phyloP scores from a whole-genome alignment of 1,139 yeast species.

The Hansenula sp. region DNA sequence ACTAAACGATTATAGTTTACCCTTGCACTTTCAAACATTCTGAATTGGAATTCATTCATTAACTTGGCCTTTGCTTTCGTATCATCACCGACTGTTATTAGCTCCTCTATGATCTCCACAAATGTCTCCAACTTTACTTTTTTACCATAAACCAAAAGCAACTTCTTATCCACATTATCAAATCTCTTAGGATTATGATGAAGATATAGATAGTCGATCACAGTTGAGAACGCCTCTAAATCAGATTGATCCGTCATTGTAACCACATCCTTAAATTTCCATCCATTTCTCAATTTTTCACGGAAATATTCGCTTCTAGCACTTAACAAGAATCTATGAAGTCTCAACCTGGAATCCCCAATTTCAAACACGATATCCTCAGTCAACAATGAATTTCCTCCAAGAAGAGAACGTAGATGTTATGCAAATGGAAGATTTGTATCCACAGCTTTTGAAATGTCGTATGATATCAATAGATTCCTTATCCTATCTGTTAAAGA shows the following conservation, averaged over 20 bases:
- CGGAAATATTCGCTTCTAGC: slow-evolving; percentile 31
- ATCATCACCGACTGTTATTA: slow-evolving; percentile 21
- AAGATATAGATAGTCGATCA: slow-evolving; percentile 53
- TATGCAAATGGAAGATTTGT: slow-evolving; percentile 71
- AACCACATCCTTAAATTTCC: slow-evolving; percentile 18
- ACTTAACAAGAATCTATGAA: slow-evolving; percentile 37
- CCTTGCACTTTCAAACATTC: slow-evolving; percentile 45
- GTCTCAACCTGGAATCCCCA: slow-evolving; percentile 5
- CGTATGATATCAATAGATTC: slow-evolving; percentile 53
- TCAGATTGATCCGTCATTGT: slow-evolving; percentile 19
- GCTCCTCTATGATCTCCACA: slow-evolving; percentile 28
- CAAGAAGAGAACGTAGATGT: slow-evolving; percentile 47
- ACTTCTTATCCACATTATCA: slow-evolving; percentile 25
- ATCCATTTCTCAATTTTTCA: slow-evolving; percentile 16
- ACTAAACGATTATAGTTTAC: slow-evolving; percentile 41
- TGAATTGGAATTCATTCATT: slow-evolving; percentile 41
- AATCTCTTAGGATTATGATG: slow-evolving; percentile 34
- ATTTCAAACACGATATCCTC: slow-evolving; percentile 9
- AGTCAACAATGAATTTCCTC: slow-evolving; percentile 22
- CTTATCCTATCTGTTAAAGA: slow-evolving; percentile 68
- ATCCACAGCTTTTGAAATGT: slow-evolving; percentile 67
- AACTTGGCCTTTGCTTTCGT: slow-evolving; percentile 35
- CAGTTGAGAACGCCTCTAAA: slow-evolving; percentile 30
- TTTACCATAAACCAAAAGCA: slow-evolving; percentile 32
- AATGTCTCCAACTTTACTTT: slow-evolving; percentile 36